Evolutionary conservation across 768 basidiomycete species (phyloP), one percentile per base, ranked within the genome.

Genomic region (Rhizopogon vesiculosus): DNA sequence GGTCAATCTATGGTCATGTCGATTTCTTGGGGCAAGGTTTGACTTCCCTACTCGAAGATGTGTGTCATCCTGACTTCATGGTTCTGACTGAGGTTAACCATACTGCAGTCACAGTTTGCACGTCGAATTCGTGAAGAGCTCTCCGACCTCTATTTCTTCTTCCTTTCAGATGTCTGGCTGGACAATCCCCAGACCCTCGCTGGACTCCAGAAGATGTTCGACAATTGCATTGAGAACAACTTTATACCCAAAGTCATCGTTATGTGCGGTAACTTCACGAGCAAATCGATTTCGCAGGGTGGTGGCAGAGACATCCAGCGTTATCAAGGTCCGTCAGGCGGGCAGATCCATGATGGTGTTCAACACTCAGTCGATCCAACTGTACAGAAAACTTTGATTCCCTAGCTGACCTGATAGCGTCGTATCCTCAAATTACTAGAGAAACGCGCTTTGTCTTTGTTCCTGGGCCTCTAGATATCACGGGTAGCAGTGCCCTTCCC

Each of bases 21-120:
- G 97, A 99, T 69, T 97, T 98, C 65, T 80, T 98, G 10, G 97
- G 97, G n/a, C 86, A 89, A 63, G 97, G 97, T 2, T 85, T 91
- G 3, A 89, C 94, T 1, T 93, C 95, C 2, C 71, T 93, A 19
- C 73, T 89, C 5, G 95, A 98, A 74, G 97, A 98, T 69, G 96
- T 95, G 63, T 53, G 85, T 70, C 5, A 41, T 44, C 46, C 12
- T 49, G 19, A 25, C 42, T 3, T 39, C 38, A 22, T 10, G 54
- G 12, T n/a, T 28, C 3, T 41, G 19, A 15, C 13, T 16, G 55
- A 28, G 39, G 28, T 55, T 42, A 62, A 50, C 13, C 31, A 51
- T 49, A 5, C 9, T 43, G 10, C 60, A 91, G 89, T 74, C 78
- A 28, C 79, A 86, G 68, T 83, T 84, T 59, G 72, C 81, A 25